Conservation (phyloP, 1,284 basidiomycete species). For the Trametes sp. region DNA sequence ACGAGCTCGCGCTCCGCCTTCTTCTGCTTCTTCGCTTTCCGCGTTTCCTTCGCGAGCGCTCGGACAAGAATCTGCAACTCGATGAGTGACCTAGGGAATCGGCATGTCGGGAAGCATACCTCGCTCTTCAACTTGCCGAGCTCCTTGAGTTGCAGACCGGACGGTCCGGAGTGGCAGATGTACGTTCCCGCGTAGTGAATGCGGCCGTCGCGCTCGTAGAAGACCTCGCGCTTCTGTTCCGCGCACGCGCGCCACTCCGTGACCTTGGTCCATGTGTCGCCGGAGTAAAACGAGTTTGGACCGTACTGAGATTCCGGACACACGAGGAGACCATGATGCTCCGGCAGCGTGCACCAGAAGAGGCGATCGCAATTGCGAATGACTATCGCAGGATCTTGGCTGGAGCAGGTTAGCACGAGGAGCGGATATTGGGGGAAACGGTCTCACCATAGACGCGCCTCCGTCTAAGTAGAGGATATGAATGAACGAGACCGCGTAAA, state of each 20-base stretch:
- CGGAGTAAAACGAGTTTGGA: background rate
- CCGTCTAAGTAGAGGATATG: background rate
- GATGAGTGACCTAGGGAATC: background rate
- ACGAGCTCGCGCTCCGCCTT: background rate
- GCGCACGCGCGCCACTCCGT: conserved; percentile 8
- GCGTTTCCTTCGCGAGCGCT: background rate
- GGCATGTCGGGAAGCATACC: background rate
- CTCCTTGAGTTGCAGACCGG: background rate
- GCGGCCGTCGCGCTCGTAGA: conserved; percentile 2
- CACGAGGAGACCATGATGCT: conserved; percentile 10
- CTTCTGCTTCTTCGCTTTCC: background rate
- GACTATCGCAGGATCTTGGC: conserved; percentile 8
- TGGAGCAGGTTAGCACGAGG: background rate
- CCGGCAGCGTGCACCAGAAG: background rate
- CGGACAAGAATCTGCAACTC: background rate
- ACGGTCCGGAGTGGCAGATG: conserved; percentile 14
- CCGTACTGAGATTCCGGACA: conserved; percentile 18
- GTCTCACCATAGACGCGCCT: conserved; percentile 11
- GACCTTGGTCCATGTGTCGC: conserved; percentile 8
- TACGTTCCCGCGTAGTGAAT: conserved; percentile 12
- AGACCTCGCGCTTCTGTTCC: conserved; percentile 18
- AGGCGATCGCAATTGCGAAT: background rate
- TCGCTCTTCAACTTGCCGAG: conserved; percentile 2
- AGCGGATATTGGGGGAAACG: background rate
- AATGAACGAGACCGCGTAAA: background rate